phyloP scores from a whole-genome alignment of 2,329 filamentous ascomycete species.

The Bipolaris cookei region DNA sequence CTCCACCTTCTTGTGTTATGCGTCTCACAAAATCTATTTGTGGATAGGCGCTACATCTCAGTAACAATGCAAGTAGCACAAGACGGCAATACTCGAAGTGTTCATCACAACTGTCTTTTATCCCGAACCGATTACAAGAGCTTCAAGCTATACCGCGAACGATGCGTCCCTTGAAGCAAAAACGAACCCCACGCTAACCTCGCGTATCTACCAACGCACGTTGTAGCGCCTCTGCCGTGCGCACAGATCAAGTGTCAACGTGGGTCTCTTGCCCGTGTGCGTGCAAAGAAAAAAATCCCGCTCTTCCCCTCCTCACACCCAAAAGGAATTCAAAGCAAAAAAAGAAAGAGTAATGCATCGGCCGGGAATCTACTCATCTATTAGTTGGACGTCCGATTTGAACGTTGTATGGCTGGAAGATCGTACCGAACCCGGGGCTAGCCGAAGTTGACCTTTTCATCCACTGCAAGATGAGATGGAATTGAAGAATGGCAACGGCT shows the following conservation, averaged over 20 bases:
- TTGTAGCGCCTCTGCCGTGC: background rate
- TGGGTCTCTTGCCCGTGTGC: no score
- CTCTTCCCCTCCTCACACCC: background rate
- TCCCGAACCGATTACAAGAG: background rate
- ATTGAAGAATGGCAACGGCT: constrained; percentile 21
- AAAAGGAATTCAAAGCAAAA: no score
- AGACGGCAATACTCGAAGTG: background rate
- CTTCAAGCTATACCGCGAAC: background rate
- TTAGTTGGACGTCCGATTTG: background rate
- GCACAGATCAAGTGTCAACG: background rate
- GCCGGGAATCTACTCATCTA: background rate
- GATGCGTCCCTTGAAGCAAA: background rate
- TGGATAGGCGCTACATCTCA: background rate
- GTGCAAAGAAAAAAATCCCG: background rate
- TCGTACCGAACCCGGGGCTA: constrained; percentile 27
- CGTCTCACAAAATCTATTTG: background rate
- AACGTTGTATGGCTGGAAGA: constrained; percentile 4
- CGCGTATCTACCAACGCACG: background rate
- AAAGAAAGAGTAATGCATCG: background rate
- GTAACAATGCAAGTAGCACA: background rate
- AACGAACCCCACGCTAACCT: background rate
- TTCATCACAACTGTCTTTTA: background rate
- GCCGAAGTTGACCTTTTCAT: constrained; percentile 14
- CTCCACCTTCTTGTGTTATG: background rate
- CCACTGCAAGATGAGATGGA: no score